Evolutionary conservation across 768 basidiomycete species (phyloP).

Genomic region (Dioszegia hungarica): DNA sequence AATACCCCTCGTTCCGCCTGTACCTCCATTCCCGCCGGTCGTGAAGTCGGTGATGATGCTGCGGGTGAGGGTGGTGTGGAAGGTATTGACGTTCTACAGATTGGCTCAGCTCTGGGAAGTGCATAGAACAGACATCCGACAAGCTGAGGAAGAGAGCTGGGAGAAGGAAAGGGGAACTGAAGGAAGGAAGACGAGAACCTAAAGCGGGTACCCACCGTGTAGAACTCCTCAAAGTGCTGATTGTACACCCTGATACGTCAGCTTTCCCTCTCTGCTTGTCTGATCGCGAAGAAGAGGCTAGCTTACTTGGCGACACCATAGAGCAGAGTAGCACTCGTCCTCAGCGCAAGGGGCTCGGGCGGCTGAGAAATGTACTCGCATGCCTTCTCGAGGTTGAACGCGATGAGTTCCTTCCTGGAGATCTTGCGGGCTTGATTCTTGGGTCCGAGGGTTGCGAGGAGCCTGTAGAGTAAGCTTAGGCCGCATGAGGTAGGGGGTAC

Average conservation of each 20-base stretch:
- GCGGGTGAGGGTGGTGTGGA: slow-evolving; percentile 72
- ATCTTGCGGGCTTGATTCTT: slow-evolving; percentile 67
- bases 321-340: slow-evolving; percentile 82
- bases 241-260: slow-evolving; percentile 31
- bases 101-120: slow-evolving; percentile 61
- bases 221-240: slow-evolving; percentile 33
- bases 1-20: slow-evolving; percentile 52
- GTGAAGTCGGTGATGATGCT: slow-evolving; percentile 64
- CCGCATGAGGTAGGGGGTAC: neutral
- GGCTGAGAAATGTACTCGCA: slow-evolving; percentile 77
- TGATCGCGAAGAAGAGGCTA: neutral
- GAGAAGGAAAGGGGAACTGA: neutral
- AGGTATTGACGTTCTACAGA: slow-evolving; percentile 77
- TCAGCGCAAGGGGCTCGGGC: slow-evolving; percentile 76
- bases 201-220: slow-evolving; percentile 24
- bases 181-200: neutral
- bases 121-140: neutral
- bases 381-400: slow-evolving; percentile 73
- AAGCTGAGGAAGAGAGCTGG: neutral
- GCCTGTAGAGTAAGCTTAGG: slow-evolving; percentile 54
- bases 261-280: neutral
- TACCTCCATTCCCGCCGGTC: slow-evolving; percentile 50
- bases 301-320: slow-evolving; percentile 80
- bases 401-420: slow-evolving; percentile 74
- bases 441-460: slow-evolving; percentile 84